Base-by-base conservation (phyloP, 805 yeast species). In the Nakazawaea sp. region DNA sequence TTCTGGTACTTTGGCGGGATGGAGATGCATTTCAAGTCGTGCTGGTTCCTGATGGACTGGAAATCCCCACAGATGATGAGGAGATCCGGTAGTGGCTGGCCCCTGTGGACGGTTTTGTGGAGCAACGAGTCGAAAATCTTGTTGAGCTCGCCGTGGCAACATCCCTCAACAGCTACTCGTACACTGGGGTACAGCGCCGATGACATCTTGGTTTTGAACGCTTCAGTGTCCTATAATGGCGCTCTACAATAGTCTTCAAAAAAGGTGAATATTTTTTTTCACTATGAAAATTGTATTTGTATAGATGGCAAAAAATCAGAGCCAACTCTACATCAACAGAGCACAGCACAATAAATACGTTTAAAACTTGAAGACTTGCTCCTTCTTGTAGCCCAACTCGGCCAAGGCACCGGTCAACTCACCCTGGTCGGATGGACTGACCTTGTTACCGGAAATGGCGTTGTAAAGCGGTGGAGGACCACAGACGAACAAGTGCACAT, bases 401-500 rank as follows among this genome's bases (percentile, higher is more conserved):
- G 77, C 77, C 57, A 92, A 76, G 35, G 80, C 77, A 55, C 98
- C 98, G 20, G 80, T 68, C 41, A 92, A 74, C 64, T 85, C 96
- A 64, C 98, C 98, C 71, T 92, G 98, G 57, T 89, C 97, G 38
- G 79, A 52, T 50, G 98, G 97, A 24, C 86, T 95, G 50, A 88
- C 77, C 55, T 77, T 74, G 68, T 88, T 70, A 39, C 86, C 96
- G n/a, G 97, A 75, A 49, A 92, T 88, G 39, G 96, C 70, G 62
- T 86, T 85, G 65, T 90, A 92, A 58, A 92, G 71, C 29, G 84
- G 83, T 53, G 96, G 95, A 43, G 98, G 98, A 40, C 98, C 98
- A 63, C 98, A 92, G 40, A 90, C 83, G 51, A 84, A 90, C 41
- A 89, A 73, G 55, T 81, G 82, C 51, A 74, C 67, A 41, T 76